Percentiles rank a stretch among this genome's conserved stretches.
Conservation (phyloP, 352 stramenopile species). For the Phytophthora quininea region DNA sequence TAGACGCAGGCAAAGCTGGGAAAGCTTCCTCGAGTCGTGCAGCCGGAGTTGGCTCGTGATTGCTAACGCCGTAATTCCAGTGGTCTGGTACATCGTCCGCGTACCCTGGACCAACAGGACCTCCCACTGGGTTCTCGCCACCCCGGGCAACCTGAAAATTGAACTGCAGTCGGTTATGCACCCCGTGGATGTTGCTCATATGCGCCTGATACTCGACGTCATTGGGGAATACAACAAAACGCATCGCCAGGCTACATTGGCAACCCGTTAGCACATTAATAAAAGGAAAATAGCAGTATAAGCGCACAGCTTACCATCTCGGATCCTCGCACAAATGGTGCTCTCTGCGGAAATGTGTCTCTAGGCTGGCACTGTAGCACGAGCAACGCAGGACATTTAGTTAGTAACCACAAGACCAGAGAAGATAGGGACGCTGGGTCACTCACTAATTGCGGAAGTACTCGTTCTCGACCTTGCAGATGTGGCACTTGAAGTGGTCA, state of each 20-base stretch:
- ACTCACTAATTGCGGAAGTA: conserved; percentile 92
- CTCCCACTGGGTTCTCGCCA: conserved; percentile 60
- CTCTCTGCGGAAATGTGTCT: conserved; percentile 84
- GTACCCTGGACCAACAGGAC: conserved; percentile 18
- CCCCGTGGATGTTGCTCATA: conserved; percentile 79
- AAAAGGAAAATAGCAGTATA: neutral
- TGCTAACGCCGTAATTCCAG: conserved; percentile 60
- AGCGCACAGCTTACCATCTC: conserved; percentile 51
- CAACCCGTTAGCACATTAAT: conserved; percentile 6
- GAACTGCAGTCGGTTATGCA: conserved; percentile 72
- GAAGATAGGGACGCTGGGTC: neutral
- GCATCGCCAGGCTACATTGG: conserved; percentile 69
- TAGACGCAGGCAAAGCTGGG: conserved; percentile 58
- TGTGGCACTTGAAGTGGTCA: conserved; percentile 91
- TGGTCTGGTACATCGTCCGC: conserved; percentile 45
- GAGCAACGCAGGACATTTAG: conserved; percentile 14
- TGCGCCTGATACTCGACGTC: conserved; percentile 89
- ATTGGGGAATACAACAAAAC: conserved; percentile 88
- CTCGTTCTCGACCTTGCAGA: conserved; percentile 88
- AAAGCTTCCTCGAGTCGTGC: conserved; percentile 64
- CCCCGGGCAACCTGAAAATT: conserved; percentile 76
- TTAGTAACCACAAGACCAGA: neutral
- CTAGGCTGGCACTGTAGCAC: conserved; percentile 68
- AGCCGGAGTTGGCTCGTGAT: conserved; percentile 20
- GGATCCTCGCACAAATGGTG: conserved; percentile 88